Evolutionary conservation across 225 moss, liverwort and hornwort species (phyloP).

Genomic region (Antitrichia curtipendula): DNA sequence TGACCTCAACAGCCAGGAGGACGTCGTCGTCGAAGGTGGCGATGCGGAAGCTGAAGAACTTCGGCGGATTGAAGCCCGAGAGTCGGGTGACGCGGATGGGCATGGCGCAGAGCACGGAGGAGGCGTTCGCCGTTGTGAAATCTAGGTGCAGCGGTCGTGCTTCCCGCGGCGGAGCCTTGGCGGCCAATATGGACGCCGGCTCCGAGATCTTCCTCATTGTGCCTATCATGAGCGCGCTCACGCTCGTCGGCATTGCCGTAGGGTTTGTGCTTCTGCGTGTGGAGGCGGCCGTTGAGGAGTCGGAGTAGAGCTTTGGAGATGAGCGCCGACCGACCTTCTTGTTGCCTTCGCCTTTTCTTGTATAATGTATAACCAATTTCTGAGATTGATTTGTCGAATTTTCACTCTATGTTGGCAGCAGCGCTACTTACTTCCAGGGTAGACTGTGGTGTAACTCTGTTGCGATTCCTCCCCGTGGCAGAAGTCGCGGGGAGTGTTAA

Average conservation of each 20-base stretch:
- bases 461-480: neutral
- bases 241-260: slow-evolving; percentile 58
- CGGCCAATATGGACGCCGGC: slow-evolving; percentile 42
- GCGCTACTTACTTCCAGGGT: neutral
- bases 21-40: neutral
- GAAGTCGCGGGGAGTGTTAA: neutral
- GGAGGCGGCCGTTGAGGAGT: slow-evolving; percentile 86
- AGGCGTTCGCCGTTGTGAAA: slow-evolving; percentile 54
- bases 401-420: neutral
- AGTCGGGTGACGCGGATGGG: slow-evolving; percentile 52
- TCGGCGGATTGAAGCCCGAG: slow-evolving; percentile 72
- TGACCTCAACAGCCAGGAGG: neutral
- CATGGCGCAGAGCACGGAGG: slow-evolving; percentile 55
- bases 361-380: neutral
- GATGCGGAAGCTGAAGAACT: slow-evolving; percentile 52
- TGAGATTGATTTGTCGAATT: slow-evolving; percentile 10
- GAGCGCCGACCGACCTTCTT: neutral
- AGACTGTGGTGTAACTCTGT: neutral
- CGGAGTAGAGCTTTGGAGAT: slow-evolving; percentile 33
- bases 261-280: slow-evolving; percentile 84
- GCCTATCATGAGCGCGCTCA: slow-evolving; percentile 75
- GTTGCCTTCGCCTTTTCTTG: neutral
- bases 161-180: slow-evolving; percentile 48
- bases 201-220: slow-evolving; percentile 47
- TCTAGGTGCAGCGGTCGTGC: slow-evolving; percentile 24